Conservation (phyloP, 768 basidiomycete genomes). For the Amanita pseudoporphyria region DNA sequence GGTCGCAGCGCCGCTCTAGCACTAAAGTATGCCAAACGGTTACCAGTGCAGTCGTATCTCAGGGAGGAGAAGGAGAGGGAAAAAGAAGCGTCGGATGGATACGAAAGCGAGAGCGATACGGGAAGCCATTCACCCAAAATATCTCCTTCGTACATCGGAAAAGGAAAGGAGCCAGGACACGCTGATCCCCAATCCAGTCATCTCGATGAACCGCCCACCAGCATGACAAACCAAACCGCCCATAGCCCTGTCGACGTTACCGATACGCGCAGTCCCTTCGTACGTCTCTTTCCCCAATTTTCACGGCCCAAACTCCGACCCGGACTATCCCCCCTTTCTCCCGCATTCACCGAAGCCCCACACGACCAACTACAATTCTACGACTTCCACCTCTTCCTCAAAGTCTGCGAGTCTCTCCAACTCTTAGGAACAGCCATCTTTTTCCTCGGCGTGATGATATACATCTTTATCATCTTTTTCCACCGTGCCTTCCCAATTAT, state of each 20-base stretch:
- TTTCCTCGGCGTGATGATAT: conserved; percentile 1
- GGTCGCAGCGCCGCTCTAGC: conserved; percentile 2
- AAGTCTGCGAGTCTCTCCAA: conserved; percentile 3
- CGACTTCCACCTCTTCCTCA: conserved; percentile 4
- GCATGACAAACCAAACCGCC: too few relatives aligned
- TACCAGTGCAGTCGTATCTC: not conserved
- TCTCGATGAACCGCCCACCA: too few relatives aligned
- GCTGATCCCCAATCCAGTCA: too few relatives aligned
- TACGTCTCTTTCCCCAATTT: not conserved
- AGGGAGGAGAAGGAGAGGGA: not conserved
- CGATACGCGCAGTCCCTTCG: too few relatives aligned
- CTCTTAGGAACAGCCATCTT: conserved; percentile 1
- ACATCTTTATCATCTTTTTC: conserved; percentile 4
- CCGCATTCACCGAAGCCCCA: not conserved
- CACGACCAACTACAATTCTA: not conserved
- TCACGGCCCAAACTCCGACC: not conserved
- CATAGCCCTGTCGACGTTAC: too few relatives aligned
- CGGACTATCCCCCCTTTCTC: not conserved
- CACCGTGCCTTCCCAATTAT: not conserved
- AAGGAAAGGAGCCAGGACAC: too few relatives aligned
- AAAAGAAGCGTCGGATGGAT: not conserved
- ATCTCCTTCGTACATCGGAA: too few relatives aligned
- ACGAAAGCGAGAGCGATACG: not conserved
- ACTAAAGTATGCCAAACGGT: not conserved
- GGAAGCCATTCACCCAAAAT: not conserved